Evolutionary conservation across 495 filamentous ascomycete species (phyloP).

Genomic region (Talaromyces liani): DNA sequence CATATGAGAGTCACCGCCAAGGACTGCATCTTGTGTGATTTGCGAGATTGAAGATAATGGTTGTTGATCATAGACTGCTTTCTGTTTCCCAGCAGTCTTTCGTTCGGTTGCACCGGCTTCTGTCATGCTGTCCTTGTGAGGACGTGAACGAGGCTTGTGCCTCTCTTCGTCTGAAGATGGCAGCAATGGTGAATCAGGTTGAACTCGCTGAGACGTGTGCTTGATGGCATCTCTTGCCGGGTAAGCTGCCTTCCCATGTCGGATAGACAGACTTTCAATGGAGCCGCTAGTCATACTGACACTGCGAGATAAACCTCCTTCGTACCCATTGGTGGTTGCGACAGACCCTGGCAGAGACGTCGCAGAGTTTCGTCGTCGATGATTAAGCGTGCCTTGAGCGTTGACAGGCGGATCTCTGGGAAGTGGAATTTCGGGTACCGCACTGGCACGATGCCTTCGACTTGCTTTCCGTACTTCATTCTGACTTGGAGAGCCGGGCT

Average conservation of each 20-base stretch:
- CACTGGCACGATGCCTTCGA: constrained; percentile 1
- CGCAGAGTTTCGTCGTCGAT: background rate
- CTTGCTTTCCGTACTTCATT: background rate
- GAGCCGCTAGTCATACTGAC: constrained; percentile 6
- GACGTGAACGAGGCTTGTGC: background rate
- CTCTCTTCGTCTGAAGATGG: constrained; percentile 37
- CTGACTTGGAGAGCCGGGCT: background rate
- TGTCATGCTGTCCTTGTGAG: background rate
- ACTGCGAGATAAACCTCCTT: constrained; percentile 6
- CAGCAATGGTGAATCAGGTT: constrained; percentile 23
- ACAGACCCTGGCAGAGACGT: constrained; percentile 4
- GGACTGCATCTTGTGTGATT: background rate
- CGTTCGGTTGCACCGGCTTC: background rate
- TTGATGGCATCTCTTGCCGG: background rate
- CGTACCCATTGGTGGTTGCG: constrained; percentile 5
- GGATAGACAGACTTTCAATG: background rate
- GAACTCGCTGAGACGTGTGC: background rate
- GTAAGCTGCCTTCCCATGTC: background rate
- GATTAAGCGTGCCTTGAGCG: background rate
- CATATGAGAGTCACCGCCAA: background rate
- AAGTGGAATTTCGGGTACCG: constrained; percentile 4
- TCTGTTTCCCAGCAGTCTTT: background rate
- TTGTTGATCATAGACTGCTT: background rate
- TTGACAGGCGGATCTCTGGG: background rate
- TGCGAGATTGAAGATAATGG: background rate